Base-by-base conservation (phyloP, 1,139 yeast genomes). In the Lodderomyces jiufengensis region DNA sequence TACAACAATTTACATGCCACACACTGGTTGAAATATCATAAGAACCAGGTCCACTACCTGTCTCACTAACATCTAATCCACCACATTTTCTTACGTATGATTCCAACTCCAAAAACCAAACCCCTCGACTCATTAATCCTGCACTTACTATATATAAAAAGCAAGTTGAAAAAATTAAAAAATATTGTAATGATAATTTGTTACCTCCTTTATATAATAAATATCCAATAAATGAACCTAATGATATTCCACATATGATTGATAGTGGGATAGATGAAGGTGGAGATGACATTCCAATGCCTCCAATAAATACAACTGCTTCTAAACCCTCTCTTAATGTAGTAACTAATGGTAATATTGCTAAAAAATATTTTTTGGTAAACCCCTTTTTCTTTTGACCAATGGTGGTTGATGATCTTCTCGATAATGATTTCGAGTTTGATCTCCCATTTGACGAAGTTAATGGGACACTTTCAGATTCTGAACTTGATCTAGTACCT, bases 1-100 rank as follows among this genome's bases (percentile, higher is more conserved):
- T 87, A 65, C 97, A 90, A 61, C 97, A 90, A 66, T 90, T 88
- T 28, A 90, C 97, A 63, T 90, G 97, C 97, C 97, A 90, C 2
- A 90, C 85, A 11, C 84, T 73, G 43, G 75, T 78, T 23, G 76
- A 52, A 39, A 90, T 78, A 57, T 90, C 95, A 60, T 90, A 90
- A 1, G 96, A 84, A 7, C 97, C 97, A 1, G 97, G 95, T 0
- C 97, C 97, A 37, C 80, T 75, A 5, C 97, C 97, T 9, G 78
- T 76, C 61, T 90, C 97, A 32, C 92, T 75, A 46, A 86, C 90
- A 55, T 90, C 96, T 43, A 85, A 79, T 2, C 95, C 97, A 39
- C 82, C 80, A 56, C 92, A 75, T 45, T 61, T 59, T 45, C 77
- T 70, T 30, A 81, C 78, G 59, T 73, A 84, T 40, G 62, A 59